These are phyloP conservation scores for Comarum palustre DNA, from an alignment of 306 rosid genomes.

Conservation along the genomic window DNA sequence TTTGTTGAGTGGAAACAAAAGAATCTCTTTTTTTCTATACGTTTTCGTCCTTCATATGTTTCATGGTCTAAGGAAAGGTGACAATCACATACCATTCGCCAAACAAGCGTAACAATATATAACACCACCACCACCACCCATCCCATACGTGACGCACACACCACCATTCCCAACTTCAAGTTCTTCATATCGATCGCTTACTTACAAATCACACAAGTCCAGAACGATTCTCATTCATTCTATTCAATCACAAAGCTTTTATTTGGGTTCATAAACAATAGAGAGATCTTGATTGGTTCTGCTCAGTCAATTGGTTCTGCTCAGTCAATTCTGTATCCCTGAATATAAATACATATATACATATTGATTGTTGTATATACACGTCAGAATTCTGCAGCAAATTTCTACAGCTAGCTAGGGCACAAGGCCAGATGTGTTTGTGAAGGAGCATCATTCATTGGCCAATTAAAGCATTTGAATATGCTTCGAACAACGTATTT, in stretches of 20 bases:
- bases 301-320: too few species aligned
- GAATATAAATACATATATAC: too few species aligned
- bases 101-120: not conserved
- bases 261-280: not conserved
- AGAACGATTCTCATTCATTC: slow-evolving; percentile 1
- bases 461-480: not conserved
- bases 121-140: slow-evolving; percentile 2
- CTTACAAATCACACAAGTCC: not conserved
- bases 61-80: slow-evolving; percentile 10
- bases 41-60: not conserved
- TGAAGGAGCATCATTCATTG: not conserved
- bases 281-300: too few species aligned
- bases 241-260: not conserved
- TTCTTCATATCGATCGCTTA: not conserved
- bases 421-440: slow-evolving; percentile 1
- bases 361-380: not conserved
- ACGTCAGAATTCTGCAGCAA: slow-evolving; percentile 4
- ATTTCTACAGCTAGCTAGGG: not conserved
- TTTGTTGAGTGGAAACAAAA: not conserved
- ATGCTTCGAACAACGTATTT: not conserved
- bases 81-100: slow-evolving; percentile 3
- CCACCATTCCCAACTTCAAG: not conserved
- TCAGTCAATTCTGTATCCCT: too few species aligned
- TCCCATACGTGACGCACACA: slow-evolving; percentile 18
- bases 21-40: not conserved